Base-by-base conservation (phyloP, 176 grass and related monocot species). In the Alopecurus myosuroides region DNA sequence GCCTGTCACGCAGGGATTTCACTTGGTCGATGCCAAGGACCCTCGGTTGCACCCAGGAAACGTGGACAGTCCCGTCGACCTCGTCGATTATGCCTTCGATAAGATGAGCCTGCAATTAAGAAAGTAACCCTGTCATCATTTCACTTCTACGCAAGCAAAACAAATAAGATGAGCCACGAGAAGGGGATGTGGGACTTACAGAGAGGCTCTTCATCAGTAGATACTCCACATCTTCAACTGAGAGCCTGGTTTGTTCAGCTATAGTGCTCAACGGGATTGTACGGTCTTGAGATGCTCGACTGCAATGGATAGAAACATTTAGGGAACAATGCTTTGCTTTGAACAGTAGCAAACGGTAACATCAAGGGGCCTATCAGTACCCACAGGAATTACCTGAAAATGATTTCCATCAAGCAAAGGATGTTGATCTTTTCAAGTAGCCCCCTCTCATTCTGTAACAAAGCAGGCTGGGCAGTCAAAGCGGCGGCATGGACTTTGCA, bases 351-450 rank as follows among this genome's bases (percentile, higher is more conserved):
- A 2, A 9, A 53, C 14, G 4, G 41, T 13, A 71, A 26, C 64
- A 86, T 50, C 5, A 28, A 36, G 28, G 19, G 60, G 20, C 35
- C 28, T 41, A 33, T 8, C 12, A 42, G 37, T 15, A 28, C 18
- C 65, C 15, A 22, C 6, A 18, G 36, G 28, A 85, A 73, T 81
- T 86, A 97, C 92, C 95, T 94, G 78, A 94, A 94, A 44, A 94
- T 93, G n/a, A 91, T 97, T 89, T 97, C 95, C 95, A 97, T 94
- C 84, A 97, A 85, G 78, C 95, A 97, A 62, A 97, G 88, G 63
- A 94, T 88, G 77, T 93, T 94, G 67, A 97, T 97, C 76, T 97
- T 97, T 81, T 97, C 95, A 69, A 94, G 92, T 72, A 94, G 64
- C 37, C 89, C 92, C 34, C 56, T 88, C 78, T 94, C 88, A 18